Base-by-base conservation (phyloP, 306 rosid genomes). In the Phaseolus lunatus region DNA sequence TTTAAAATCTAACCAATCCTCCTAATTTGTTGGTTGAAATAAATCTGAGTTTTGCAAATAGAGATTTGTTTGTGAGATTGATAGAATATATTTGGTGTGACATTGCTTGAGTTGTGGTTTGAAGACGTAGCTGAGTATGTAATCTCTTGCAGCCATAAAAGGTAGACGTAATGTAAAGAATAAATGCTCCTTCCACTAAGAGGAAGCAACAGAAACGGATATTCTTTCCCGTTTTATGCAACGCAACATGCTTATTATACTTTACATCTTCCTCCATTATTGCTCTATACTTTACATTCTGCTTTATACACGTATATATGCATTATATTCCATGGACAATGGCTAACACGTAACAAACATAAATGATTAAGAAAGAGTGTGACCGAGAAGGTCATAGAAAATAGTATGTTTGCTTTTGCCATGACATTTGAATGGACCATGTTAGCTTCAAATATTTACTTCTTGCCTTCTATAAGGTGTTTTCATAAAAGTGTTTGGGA, bases 181-280 rank as follows among this genome's bases (percentile, higher is more conserved):
- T 78, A 77, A 72, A 67, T 73, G 72, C 67, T 52, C 18, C 77
- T 62, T 79, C 66, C 64, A 70, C 18, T 16, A 23, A 48, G 65
- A n/a, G 45, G 78, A 79, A 75, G 75, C 84, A 10, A 75, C 52
- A 74, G 69, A 69, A 84, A 75, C 20, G 78, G 75, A 75, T 69
- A 69, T 59, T 70, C 75, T 33, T 75, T 35, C 43, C 31, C 6
- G 35, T 15, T 24, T 45, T 72, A 44, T 37, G 27, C 48, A 24
- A 1, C 44, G 31, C 57, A 47, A 69, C 44, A 47, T 81, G 56
- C 31, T 27, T 26, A 22, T 27, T 26, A 22, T 22, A 31, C 33
- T 29, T 48, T 59, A 24, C 43, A 4, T 5, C 39, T 13, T 10
- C 20, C 8, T 12, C n/a, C 57, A 68, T 31, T 31, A 31, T 31